Percentiles rank a stretch among this genome's conserved stretches.
Conservation (phyloP, 1,284 basidiomycete genomes). For the Cutaneotrichosporon sp. region DNA sequence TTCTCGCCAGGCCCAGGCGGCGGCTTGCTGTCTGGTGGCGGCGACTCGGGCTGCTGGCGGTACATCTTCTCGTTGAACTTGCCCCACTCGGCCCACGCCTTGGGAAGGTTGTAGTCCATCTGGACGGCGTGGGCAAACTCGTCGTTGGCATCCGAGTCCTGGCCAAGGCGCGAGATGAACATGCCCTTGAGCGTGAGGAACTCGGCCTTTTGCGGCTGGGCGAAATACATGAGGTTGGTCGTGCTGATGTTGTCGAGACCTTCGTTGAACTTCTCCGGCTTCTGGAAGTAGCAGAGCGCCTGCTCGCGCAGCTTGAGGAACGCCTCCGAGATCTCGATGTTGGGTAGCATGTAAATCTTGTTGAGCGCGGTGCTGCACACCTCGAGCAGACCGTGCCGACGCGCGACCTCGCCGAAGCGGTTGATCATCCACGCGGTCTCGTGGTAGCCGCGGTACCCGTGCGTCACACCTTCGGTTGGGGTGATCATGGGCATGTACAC, state of each 20-base stretch:
- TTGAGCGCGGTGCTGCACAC: slow-evolving; percentile 94
- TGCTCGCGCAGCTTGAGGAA: slow-evolving; percentile 99
- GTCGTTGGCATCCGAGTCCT: slow-evolving; percentile 85
- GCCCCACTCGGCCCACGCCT: slow-evolving; percentile 99
- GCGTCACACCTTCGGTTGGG: slow-evolving; percentile 61
- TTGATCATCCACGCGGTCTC: slow-evolving; percentile 99
- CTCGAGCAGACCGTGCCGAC: slow-evolving; percentile 94
- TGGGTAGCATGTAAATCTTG: slow-evolving; percentile 97
- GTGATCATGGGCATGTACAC: slow-evolving; percentile 89
- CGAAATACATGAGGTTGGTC: slow-evolving; percentile 99
- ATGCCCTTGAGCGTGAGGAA: slow-evolving; percentile 99
- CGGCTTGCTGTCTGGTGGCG: slow-evolving; percentile 37
- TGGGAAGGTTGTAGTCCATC: slow-evolving; percentile 90
- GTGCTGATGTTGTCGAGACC: slow-evolving; percentile 99
- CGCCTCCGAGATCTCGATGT: slow-evolving; percentile 99
- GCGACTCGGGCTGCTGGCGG: slow-evolving; percentile 53
- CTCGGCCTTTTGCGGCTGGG: slow-evolving; percentile 90
- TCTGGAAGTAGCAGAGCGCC: slow-evolving; percentile 98
- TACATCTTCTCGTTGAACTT: slow-evolving; percentile 91
- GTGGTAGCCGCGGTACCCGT: slow-evolving; percentile 97
- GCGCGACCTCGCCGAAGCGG: slow-evolving; percentile 97
- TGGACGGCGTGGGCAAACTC: slow-evolving; percentile 95
- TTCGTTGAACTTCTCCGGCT: slow-evolving; percentile 85
- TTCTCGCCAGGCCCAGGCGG: slow-evolving; percentile 61
- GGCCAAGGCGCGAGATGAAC: slow-evolving; percentile 88